Percentiles rank a stretch among this genome's conserved stretches.
Conservation (phyloP, 2,329 filamentous ascomycete genomes). For the Neofusicoccum umdonicola region DNA sequence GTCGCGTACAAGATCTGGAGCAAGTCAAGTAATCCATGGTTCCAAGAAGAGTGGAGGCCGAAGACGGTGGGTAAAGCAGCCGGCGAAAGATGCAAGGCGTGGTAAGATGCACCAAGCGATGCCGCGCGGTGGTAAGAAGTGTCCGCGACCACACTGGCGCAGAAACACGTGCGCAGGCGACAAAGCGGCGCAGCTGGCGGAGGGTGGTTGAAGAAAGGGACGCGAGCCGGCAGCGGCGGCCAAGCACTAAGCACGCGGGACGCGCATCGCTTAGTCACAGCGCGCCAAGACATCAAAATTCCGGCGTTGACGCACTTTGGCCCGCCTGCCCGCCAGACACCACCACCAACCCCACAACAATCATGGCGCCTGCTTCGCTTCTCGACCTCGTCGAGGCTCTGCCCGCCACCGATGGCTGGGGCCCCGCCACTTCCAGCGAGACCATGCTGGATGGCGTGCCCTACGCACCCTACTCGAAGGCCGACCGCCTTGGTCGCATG, state of each 20-base stretch:
- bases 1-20: background rate
- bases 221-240: background rate
- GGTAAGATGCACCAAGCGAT: no score
- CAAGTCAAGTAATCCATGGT: conserved; percentile 8
- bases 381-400: conserved; percentile 49
- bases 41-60: background rate
- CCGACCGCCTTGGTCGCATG: conserved; percentile 98
- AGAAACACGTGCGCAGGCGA: background rate
- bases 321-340: background rate
- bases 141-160: background rate
- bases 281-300: conserved; percentile 19
- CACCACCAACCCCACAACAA: conserved; percentile 21
- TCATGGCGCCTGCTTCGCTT: conserved; percentile 47
- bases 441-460: conserved; percentile 92
- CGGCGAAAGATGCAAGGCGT: background rate
- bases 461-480: conserved; percentile 97
- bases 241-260: background rate
- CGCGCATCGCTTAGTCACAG: conserved; percentile 16
- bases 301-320: conserved; percentile 10
- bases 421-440: conserved; percentile 75
- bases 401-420: conserved; percentile 62
- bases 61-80: background rate
- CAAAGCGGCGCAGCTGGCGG: background rate
- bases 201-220: background rate
- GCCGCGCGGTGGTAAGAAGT: background rate